Evolutionary conservation across 2,329 filamentous ascomycete genomes (phyloP), one percentile per base, ranked within the genome.

Genomic region (Lecanicillium sp.): DNA sequence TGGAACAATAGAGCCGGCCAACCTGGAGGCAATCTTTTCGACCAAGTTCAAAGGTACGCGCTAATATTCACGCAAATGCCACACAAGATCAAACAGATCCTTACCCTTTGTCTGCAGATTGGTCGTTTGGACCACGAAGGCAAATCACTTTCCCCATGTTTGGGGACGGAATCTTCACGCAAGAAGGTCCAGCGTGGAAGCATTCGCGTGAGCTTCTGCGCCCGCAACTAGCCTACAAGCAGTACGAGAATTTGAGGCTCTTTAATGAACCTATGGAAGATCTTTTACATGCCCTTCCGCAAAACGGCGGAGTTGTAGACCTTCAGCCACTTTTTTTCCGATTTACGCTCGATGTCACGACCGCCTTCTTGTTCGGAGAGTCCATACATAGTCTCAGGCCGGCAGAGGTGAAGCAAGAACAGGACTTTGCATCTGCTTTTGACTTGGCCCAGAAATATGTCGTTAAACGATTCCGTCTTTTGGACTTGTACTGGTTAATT

Each of bases 321-420:
- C 51, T 70, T 2, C 60, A 62, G 43, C 60, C 62, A 0, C 52
- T 69, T 4, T 61, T 70, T 45, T 69, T 67, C 53, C 57, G 57
- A 27, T 52, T 68, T 18, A 66, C 65, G 2, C 52, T 69, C 9
- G 64, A 69, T 40, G 56, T 57, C 1, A 55, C 63, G 1, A 65
- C 64, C 9, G 56, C 63, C 29, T 76, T 82, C 49, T 60, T 83
- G n/a, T 41, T 41, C 17, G 39, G 39, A 4, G 27, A 36, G 12
- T 35, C 39, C 7, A 20, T 41, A 12, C 12, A 27, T 22, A 18
- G 11, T 12, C 9, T 36, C 6, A 29, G 18, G 14, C 15, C 29
- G 15, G 29, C 6, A 6, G 6, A 16, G 13, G 15, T n/a, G 6
- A n/a, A 25, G 6, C 27, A 41, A 16, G 33, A 41, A 28, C 7